Conservation (phyloP, 129 eudicot species). For the Artemisia annua region DNA sequence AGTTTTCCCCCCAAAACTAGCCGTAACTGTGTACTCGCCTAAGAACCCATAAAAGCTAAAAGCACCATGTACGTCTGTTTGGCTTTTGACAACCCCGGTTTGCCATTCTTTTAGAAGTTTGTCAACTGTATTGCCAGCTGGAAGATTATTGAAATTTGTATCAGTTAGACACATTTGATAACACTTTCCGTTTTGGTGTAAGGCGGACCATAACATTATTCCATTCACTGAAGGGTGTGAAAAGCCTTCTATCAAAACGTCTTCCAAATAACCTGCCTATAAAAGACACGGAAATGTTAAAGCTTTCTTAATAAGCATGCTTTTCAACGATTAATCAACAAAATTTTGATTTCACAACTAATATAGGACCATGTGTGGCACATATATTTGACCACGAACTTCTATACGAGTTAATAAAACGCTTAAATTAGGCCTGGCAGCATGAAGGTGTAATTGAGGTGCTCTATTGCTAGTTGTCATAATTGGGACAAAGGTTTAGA, state of each 20-base stretch:
- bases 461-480: too few relatives aligned
- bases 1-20: slow-evolving; percentile 39
- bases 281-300: background rate
- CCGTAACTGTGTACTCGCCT: slow-evolving; percentile 63
- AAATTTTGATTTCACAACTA: background rate
- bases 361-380: too few relatives aligned
- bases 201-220: slow-evolving; percentile 73
- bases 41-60: slow-evolving; percentile 66
- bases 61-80: slow-evolving; percentile 56
- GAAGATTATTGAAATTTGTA: slow-evolving; percentile 51
- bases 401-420: too few relatives aligned
- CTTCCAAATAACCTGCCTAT: slow-evolving; percentile 63
- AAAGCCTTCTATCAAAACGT: slow-evolving; percentile 68
- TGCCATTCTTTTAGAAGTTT: slow-evolving; percentile 66
- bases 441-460: too few relatives aligned
- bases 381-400: too few relatives aligned
- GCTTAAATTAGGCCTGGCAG: too few relatives aligned
- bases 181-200: slow-evolving; percentile 50
- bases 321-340: background rate
- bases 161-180: slow-evolving; percentile 79
- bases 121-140: slow-evolving; percentile 63
- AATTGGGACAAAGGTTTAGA: too few relatives aligned
- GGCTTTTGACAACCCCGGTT: slow-evolving; percentile 40
- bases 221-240: slow-evolving; percentile 77
- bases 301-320: background rate